These are phyloP conservation scores for Hibiscus trionum DNA, from an alignment of 345 rosid species.

Conservation along the genomic window DNA sequence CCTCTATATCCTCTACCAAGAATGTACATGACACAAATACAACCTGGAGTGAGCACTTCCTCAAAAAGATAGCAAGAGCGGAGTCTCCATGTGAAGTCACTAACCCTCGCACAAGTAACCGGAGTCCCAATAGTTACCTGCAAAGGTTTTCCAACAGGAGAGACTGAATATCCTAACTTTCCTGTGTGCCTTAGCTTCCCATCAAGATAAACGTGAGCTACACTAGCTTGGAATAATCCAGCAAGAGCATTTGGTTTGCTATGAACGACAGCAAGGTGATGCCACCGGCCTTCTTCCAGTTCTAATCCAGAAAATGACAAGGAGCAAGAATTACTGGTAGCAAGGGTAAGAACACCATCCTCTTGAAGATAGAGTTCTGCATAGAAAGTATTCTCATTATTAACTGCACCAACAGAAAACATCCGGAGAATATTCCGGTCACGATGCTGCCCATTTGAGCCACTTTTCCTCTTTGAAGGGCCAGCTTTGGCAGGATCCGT, in stretches of 20 bases:
- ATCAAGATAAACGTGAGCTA: constrained; percentile 90
- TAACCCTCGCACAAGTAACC: constrained; percentile 61
- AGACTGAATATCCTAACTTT: constrained; percentile 92
- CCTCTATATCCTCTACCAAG: constrained; percentile 98
- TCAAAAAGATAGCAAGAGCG: constrained; percentile 97
- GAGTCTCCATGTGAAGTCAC: constrained; percentile 81
- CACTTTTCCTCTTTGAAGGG: constrained; percentile 38
- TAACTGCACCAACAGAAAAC: constrained; percentile 89
- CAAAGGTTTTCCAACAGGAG: constrained; percentile 88
- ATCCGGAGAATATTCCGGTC: constrained; percentile 64
- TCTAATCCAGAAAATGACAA: constrained; percentile 93
- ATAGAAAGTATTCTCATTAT: constrained; percentile 53
- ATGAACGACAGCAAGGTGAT: constrained; percentile 98
- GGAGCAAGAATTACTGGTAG: constrained; percentile 84
- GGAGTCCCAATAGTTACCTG: constrained; percentile 92
- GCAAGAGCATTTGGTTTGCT: constrained; percentile 99
- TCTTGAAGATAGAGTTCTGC: constrained; percentile 92
- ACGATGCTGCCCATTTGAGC: constrained; percentile 41
- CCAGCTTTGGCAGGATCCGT: constrained; percentile 48
- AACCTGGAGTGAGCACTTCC: constrained; percentile 96
- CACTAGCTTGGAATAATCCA: constrained; percentile 97
- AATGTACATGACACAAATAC: constrained; percentile 90
- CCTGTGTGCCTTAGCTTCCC: constrained; percentile 97
- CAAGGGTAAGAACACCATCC: constrained; percentile 87
- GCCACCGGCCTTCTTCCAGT: constrained; percentile 93